Conservation (phyloP, 495 filamentous ascomycete species). For the Trypethelium eluteriae region DNA sequence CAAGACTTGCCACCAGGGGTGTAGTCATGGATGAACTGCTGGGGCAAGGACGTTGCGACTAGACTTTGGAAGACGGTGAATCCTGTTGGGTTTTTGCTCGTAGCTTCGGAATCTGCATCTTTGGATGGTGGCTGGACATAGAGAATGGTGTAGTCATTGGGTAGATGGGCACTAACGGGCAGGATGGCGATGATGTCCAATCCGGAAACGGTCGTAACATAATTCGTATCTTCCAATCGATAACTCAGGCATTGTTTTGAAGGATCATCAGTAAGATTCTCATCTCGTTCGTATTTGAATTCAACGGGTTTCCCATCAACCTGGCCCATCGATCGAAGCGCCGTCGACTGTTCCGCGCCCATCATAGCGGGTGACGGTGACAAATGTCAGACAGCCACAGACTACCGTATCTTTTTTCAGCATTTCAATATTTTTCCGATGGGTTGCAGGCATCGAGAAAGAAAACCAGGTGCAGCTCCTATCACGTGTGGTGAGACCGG, state of each 20-base stretch:
- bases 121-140: slow-evolving; percentile 13
- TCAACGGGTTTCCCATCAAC: slow-evolving; percentile 22
- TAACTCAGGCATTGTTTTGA: slow-evolving; percentile 1
- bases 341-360: slow-evolving; percentile 13
- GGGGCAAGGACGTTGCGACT: slow-evolving; percentile 17
- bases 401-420: background rate
- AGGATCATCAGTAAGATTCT: background rate
- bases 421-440: background rate
- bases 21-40: slow-evolving; percentile 20
- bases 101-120: background rate
- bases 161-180: slow-evolving; percentile 14
- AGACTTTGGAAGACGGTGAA: slow-evolving; percentile 14
- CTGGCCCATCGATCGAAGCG: slow-evolving; percentile 15
- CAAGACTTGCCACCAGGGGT: slow-evolving; percentile 17
- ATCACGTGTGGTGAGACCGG: slow-evolving; percentile 7
- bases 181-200: slow-evolving; percentile 19
- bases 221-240: slow-evolving; percentile 2
- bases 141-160: slow-evolving; percentile 19
- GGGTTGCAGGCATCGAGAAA: background rate
- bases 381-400: background rate
- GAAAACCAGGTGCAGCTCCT: background rate
- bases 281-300: slow-evolving; percentile 16
- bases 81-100: background rate
- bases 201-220: slow-evolving; percentile 11
- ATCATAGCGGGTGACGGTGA: background rate